Percentiles rank a stretch among this genome's conserved stretches.
These are phyloP conservation scores for Elsinoe perseae DNA, from an alignment of 2,329 filamentous ascomycete species.

Conservation along the genomic window DNA sequence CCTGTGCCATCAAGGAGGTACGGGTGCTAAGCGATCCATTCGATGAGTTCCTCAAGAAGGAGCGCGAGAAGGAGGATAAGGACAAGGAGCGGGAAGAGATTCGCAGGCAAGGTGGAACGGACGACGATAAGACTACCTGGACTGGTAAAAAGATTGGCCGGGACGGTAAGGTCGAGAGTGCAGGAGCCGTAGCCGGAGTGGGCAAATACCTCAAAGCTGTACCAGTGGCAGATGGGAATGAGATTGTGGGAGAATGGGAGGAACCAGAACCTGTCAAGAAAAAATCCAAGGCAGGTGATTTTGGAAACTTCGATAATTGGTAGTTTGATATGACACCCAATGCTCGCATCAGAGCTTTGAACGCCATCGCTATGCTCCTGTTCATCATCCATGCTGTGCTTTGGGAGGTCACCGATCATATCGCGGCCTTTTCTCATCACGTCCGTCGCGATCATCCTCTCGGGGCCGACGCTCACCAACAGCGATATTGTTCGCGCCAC, in stretches of 20 bases:
- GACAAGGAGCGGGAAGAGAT: conserved; percentile 47
- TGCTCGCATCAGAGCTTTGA: neutral
- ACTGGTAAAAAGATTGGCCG: conserved; percentile 81
- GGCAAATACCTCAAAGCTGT: conserved; percentile 75
- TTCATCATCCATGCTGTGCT: neutral
- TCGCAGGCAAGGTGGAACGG: conserved; percentile 59
- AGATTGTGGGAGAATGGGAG: conserved; percentile 54
- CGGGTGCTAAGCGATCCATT: conserved; percentile 91
- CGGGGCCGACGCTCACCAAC: conserved; percentile 54
- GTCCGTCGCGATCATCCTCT: conserved; percentile 32
- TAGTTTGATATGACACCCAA: conserved; percentile 14
- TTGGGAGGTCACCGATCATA: conserved; percentile 27
- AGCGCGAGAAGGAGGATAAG: conserved; percentile 16
- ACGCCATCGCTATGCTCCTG: conserved; percentile 5
- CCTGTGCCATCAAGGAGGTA: conserved; percentile 74
- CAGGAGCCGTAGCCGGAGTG: conserved; percentile 44
- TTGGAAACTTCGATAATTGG: conserved; percentile 76
- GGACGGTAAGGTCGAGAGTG: conserved; percentile 50
- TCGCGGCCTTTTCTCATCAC: conserved; percentile 39
- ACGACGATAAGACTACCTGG: conserved; percentile 90
- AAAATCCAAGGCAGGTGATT: conserved; percentile 64
- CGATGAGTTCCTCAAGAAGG: conserved; percentile 59
- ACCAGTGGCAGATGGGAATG: conserved; percentile 41
- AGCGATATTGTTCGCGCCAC: conserved; percentile 63
- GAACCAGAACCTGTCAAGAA: conserved; percentile 66